phyloP scores from a whole-genome alignment of 1,139 yeast species.

The Hemisphaericaspora xylanilytica region DNA sequence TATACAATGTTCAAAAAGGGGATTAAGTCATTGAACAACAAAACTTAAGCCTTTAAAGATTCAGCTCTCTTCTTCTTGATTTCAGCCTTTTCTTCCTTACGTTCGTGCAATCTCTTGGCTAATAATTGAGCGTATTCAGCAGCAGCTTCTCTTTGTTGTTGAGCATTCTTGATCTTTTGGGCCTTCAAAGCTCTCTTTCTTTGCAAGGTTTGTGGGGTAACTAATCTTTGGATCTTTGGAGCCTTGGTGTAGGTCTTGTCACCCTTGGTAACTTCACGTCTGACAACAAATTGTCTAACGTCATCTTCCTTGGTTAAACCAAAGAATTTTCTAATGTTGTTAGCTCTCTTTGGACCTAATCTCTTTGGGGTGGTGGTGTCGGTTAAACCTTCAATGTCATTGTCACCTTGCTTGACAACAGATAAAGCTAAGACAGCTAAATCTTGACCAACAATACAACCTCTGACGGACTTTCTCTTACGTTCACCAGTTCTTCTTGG shows the following conservation, averaged over 20 bases:
- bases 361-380: slow-evolving; percentile 95
- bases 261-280: slow-evolving; percentile 98
- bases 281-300: slow-evolving; percentile 91
- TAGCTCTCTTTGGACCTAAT: slow-evolving; percentile 99
- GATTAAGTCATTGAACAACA: neutral
- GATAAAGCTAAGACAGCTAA: slow-evolving; percentile 92
- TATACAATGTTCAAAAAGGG: slow-evolving; percentile 6
- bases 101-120: slow-evolving; percentile 97
- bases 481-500: slow-evolving; percentile 99
- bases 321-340: slow-evolving; percentile 98
- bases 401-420: slow-evolving; percentile 96
- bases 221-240: slow-evolving; percentile 99
- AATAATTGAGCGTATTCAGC: slow-evolving; percentile 99
- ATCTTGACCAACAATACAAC: slow-evolving; percentile 98
- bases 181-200: slow-evolving; percentile 98
- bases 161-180: slow-evolving; percentile 94
- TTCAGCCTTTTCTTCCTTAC: slow-evolving; percentile 98
- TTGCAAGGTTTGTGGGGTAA: slow-evolving; percentile 98
- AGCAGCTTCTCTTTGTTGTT: slow-evolving; percentile 99
- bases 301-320: slow-evolving; percentile 98
- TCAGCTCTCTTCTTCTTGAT: slow-evolving; percentile 99
- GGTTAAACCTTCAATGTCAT: slow-evolving; percentile 94
- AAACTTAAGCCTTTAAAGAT: slow-evolving; percentile 38
- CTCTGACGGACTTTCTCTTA: slow-evolving; percentile 99
- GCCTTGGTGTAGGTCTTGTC: slow-evolving; percentile 99